Conservation (phyloP, 345 rosid genomes). For the Pseudoturritis turrita region DNA sequence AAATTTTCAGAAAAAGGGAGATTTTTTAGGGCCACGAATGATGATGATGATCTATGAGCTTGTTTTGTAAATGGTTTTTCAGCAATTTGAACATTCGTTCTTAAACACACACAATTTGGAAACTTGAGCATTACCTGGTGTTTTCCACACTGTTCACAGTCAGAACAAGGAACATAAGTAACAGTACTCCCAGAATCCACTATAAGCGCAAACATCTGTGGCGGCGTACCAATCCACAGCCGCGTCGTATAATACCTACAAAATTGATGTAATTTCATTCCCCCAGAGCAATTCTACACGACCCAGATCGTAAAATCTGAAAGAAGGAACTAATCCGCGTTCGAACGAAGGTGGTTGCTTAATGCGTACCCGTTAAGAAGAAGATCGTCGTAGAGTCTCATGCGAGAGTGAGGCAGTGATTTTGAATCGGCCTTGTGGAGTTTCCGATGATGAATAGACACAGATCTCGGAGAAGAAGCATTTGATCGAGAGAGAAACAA, state of each 20-base stretch:
- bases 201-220: slow-evolving; percentile 83
- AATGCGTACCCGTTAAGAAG: slow-evolving; percentile 73
- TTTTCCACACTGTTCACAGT: slow-evolving; percentile 74
- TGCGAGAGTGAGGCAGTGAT: slow-evolving; percentile 55
- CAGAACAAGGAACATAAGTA: slow-evolving; percentile 83
- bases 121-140: slow-evolving; percentile 54
- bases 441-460: slow-evolving; percentile 38
- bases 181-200: slow-evolving; percentile 92
- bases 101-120: no score
- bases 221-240: slow-evolving; percentile 94
- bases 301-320: not conserved
- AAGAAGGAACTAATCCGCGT: not conserved
- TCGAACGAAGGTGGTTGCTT: not conserved
- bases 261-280: not conserved
- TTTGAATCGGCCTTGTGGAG: slow-evolving; percentile 49
- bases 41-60: not conserved
- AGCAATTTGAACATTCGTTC: no score
- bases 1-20: no score
- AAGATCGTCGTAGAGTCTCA: slow-evolving; percentile 96
- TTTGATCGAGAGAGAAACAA: slow-evolving; percentile 51
- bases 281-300: not conserved
- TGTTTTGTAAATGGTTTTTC: no score
- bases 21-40: not conserved
- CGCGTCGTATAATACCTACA: slow-evolving; percentile 79
- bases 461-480: slow-evolving; percentile 36